Evolutionary conservation across 73 alveolate genomes (phyloP).

Genomic region (Tetrahymena elliotti): DNA sequence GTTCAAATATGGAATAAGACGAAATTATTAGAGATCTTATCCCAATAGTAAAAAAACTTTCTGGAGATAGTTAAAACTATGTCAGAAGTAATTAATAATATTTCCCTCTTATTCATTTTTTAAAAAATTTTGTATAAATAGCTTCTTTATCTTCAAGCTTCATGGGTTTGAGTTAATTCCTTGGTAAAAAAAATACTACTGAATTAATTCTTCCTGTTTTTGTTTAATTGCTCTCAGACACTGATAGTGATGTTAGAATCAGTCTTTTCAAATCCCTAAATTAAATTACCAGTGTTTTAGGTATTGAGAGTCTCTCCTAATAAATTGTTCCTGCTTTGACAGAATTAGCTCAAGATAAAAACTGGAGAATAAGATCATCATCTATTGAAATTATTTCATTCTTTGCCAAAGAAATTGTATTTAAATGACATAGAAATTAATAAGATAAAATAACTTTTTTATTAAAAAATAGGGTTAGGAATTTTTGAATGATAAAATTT

Average conservation of each 20-base stretch:
- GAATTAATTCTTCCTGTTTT: slow-evolving; percentile 37
- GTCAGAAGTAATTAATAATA: slow-evolving; percentile 21
- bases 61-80: slow-evolving; percentile 10
- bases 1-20: slow-evolving; percentile 26
- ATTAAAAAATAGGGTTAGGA: slow-evolving; percentile 4
- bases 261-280: slow-evolving; percentile 31
- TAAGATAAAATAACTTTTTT: no score
- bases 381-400: slow-evolving; percentile 27
- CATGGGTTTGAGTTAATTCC: slow-evolving; percentile 20
- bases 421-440: background rate
- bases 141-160: slow-evolving; percentile 27
- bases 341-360: slow-evolving; percentile 40
- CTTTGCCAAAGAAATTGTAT: slow-evolving; percentile 33
- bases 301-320: slow-evolving; percentile 33
- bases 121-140: background rate
- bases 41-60: slow-evolving; percentile 4
- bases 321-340: slow-evolving; percentile 40
- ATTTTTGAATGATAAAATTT: slow-evolving; percentile 15
- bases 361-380: slow-evolving; percentile 45
- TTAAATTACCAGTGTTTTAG: slow-evolving; percentile 23
- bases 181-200: slow-evolving; percentile 34
- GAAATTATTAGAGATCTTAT: slow-evolving; percentile 21
- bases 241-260: slow-evolving; percentile 41
- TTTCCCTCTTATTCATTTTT: no score
- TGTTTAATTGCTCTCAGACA: slow-evolving; percentile 10